Conservation (phyloP, 2,329 filamentous ascomycete genomes). For the Myriangium duriaei region DNA sequence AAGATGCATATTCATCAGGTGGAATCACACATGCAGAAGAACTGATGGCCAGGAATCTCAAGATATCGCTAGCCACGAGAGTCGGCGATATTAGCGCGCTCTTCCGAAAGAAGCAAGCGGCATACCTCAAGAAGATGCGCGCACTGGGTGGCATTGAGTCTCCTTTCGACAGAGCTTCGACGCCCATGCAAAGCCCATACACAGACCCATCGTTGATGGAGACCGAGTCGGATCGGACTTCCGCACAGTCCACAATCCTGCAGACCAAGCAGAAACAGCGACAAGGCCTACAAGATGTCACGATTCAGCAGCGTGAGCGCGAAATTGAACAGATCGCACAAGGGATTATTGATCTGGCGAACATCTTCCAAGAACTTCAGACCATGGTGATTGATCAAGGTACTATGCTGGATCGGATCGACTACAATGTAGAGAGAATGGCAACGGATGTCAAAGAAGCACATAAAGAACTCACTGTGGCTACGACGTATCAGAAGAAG, state of each 20-base stretch:
- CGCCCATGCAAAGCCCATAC: conserved; percentile 51
- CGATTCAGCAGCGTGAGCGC: conserved; percentile 81
- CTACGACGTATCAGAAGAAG: conserved; percentile 77
- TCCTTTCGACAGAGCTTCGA: conserved; percentile 27
- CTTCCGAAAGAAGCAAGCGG: conserved; percentile 95
- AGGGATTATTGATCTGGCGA: conserved; percentile 91
- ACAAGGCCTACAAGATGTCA: conserved; percentile 59
- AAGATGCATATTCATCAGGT: conserved; percentile 61
- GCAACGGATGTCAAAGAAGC: conserved; percentile 84
- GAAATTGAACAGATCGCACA: conserved; percentile 98
- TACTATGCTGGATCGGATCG: conserved; percentile 39
- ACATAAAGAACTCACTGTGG: conserved; percentile 79
- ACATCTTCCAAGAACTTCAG: conserved; percentile 93
- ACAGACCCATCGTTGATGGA: conserved; percentile 81
- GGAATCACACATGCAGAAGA: conserved; percentile 73
- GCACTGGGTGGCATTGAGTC: conserved; percentile 34
- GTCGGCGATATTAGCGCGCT: conserved; percentile 85
- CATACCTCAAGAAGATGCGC: conserved; percentile 60
- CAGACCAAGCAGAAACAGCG: conserved; percentile 55
- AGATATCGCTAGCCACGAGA: conserved; percentile 74
- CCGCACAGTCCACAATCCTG: conserved; percentile 79
- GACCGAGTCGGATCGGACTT: conserved; percentile 83
- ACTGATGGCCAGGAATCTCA: conserved; percentile 91
- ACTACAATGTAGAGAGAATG: conserved; percentile 94
- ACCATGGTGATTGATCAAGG: conserved; percentile 59